Conservation (phyloP, 768 basidiomycete species). For the Mycena venus region DNA sequence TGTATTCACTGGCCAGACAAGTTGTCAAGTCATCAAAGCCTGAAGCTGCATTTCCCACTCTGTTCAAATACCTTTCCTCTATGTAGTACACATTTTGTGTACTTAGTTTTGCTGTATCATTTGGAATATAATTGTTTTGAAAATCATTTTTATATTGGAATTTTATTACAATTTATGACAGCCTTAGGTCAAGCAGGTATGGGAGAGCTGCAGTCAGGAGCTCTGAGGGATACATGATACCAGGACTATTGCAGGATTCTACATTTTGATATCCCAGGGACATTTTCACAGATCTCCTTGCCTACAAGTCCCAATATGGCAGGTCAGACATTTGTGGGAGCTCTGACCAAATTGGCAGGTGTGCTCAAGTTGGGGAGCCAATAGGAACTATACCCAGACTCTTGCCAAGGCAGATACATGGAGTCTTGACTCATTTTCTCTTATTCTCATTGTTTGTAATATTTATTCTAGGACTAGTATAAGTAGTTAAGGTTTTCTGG, state of each 20-base stretch:
- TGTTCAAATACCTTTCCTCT: too few relatives aligned
- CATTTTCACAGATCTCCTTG: neutral
- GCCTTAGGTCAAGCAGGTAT: neutral
- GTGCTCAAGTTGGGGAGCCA: too few relatives aligned
- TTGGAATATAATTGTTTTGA: neutral
- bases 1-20: too few relatives aligned
- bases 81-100: too few relatives aligned
- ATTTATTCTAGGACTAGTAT: too few relatives aligned
- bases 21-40: too few relatives aligned
- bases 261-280: neutral
- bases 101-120: neutral
- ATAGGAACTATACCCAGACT: too few relatives aligned
- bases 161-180: neutral
- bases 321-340: neutral
- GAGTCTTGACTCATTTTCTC: too few relatives aligned
- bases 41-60: too few relatives aligned
- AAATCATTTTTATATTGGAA: neutral
- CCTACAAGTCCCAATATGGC: neutral
- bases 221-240: neutral
- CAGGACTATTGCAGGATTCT: neutral
- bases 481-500: too few relatives aligned
- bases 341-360: constrained; percentile 1
- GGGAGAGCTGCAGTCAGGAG: neutral
- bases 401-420: too few relatives aligned
- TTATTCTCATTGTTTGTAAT: too few relatives aligned